Evolutionary conservation across 148 eudicot species (phyloP).

Genomic region (Salicornia ramosissima): DNA sequence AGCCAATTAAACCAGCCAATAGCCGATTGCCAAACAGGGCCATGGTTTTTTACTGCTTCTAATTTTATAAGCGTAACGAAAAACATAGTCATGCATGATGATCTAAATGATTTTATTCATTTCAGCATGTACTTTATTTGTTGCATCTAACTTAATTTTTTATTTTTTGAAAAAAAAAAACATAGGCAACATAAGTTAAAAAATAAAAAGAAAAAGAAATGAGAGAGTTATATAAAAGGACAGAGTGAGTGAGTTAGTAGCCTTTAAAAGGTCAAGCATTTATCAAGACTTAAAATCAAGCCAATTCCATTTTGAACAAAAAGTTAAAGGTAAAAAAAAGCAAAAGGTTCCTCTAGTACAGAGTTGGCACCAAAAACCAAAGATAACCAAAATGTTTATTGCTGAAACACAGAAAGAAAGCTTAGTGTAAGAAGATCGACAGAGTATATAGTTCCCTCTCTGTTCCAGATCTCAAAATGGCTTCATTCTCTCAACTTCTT

Average conservation of each 20-base stretch:
- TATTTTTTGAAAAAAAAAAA: too few species aligned
- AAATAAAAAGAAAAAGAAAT: too few species aligned
- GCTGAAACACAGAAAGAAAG: constrained; percentile 15
- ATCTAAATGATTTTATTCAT: too few species aligned
- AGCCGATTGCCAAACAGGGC: too few species aligned
- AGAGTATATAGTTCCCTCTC: constrained; percentile 13
- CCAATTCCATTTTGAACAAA: constrained; percentile 15
- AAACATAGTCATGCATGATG: too few species aligned
- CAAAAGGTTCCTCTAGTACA: constrained; percentile 9
- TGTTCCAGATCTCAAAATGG: constrained; percentile 46
- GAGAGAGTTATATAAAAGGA: background rate
- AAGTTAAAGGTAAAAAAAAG: constrained; percentile 31
- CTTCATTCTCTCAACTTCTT: constrained; percentile 26
- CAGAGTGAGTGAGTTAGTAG: background rate
- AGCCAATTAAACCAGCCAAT: too few species aligned
- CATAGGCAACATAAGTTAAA: too few species aligned
- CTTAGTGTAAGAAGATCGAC: constrained; percentile 17
- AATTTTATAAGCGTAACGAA: too few species aligned
- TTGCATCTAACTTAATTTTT: too few species aligned
- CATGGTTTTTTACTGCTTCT: too few species aligned
- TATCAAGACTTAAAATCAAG: background rate
- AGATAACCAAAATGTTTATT: constrained; percentile 21
- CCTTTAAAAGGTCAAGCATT: background rate
- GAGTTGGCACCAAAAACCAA: constrained; percentile 19
- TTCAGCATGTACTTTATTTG: too few species aligned